Base-by-base conservation (phyloP, 1,139 yeast genomes). In the Diutina pseudorugosa region DNA sequence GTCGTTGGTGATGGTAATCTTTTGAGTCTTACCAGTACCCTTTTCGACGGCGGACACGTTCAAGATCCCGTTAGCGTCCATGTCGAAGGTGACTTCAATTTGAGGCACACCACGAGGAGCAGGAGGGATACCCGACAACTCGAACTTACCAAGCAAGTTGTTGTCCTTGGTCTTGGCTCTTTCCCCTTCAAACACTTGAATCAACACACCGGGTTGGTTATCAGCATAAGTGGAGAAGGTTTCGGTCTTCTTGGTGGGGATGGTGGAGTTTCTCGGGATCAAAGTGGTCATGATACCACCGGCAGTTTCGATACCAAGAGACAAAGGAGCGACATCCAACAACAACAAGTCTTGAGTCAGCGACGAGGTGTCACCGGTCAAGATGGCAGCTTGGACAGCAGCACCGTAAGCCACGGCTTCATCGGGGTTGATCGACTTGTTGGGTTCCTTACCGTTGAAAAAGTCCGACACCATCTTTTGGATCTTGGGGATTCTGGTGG, bases 81-180 rank as follows among this genome's bases (percentile, higher is more conserved):
- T 77, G 64, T 89, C 95, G 67, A 90, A 90, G 57, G 96, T 89
- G 61, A 91, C 96, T 77, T 90, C 97, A 65, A 90, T 88, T 76
- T 90, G 96, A 64, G 97, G 96, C 54, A 85, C 89, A 76, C 98
- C 98, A 77, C 96, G 88, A 74, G 96, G 97, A 55, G 97, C 95
- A 60, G 98, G 95, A 66, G 98, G 97, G 61, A 91, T 91, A 69
- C 96, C 96, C 57, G 90, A 78, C 64, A 91, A 82, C 72, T 91
- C 97, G 69, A 91, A 91, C 77, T 91, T 91, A 73, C 98, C 98
- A 63, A 91, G 81, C 67, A 85, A 75, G 76, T 91, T 91, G 82
- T 91, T 91, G 74, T 91, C 97, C 76, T 88, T 88, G 58, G 95
- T 89, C 77, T 87, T 80, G 55, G 96, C 86, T 75, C 98, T 88